phyloP scores from a whole-genome alignment of 441 rosid species.

The Breynia disticha region DNA sequence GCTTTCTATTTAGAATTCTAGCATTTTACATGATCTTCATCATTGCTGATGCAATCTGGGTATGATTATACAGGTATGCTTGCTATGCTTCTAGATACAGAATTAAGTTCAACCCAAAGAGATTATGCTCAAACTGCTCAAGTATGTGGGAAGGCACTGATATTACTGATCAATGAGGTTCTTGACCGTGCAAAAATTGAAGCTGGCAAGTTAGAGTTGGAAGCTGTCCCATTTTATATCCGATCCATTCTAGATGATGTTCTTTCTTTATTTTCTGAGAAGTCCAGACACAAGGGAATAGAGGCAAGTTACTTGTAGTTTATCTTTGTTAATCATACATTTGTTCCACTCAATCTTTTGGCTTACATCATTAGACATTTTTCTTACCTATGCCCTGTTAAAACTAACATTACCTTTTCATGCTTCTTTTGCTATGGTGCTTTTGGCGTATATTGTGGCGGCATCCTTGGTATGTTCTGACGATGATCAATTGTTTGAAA shows the following conservation, averaged over 20 bases:
- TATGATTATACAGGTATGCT: conserved; percentile 71
- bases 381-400: neutral
- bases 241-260: conserved; percentile 88
- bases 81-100: conserved; percentile 79
- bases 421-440: too few species aligned
- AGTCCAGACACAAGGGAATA: conserved; percentile 73
- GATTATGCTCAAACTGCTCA: conserved; percentile 96
- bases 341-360: neutral
- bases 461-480: neutral
- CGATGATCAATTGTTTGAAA: neutral
- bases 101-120: conserved; percentile 75
- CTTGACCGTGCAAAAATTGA: conserved; percentile 98
- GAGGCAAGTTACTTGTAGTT: conserved; percentile 48
- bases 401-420: neutral
- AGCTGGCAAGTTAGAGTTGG: conserved; percentile 85
- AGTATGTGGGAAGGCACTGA: conserved; percentile 88
- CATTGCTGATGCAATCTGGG: conserved; percentile 1
- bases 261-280: conserved; percentile 85
- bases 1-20: conserved; percentile 5
- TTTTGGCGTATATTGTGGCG: neutral
- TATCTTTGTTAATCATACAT: too few species aligned
- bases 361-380: too few species aligned
- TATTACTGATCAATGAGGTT: conserved; percentile 88
- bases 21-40: conserved; percentile 3
- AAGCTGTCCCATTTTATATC: conserved; percentile 66